Base-by-base conservation (phyloP, 768 basidiomycete species). In the Boletellus ananas region DNA sequence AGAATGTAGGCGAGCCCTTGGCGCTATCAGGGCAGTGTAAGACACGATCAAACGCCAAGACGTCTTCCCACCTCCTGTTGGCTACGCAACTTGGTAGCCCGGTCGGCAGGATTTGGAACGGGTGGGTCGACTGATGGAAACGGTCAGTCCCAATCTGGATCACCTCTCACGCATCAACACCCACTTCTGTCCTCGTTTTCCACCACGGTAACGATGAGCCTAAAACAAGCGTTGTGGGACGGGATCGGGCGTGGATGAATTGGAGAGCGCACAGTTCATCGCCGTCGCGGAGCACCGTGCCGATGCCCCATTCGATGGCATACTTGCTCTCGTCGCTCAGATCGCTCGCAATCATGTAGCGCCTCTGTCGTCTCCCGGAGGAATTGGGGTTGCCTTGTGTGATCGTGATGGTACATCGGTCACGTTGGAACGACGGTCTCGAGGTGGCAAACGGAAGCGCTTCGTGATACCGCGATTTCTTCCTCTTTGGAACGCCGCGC, bases 301-400 rank as follows among this genome's bases (percentile, higher is more conserved):
- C 95, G 47, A 98, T 94, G 10, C 90, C 92, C 96, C 95, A 99
- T 67, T 98, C 94, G 6, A 98, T 82, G 1, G 96, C 96, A 67
- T 94, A 99, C 31, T 87, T 77, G 68, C 84, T 87, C 71, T 99
- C 95, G 57, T 96, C 91, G 52, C 89, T 92, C 59, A 98, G 66
- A 77, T 99, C 96, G 62, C 93, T 96, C 6, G 94, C 89, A 18
- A 98, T 86, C 11, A 96, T 75, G 68, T 97, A 99, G 52, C 70
- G 71, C 52, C 80, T 78, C 56, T 80, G 75, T 55, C 79, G 76
- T 63, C 80, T 79, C 38, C 79, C 71, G 49, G 79, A 79, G 0
- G 71, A 73, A 0, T 66, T 79, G 1, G 93, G 91, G 50, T 90
- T 79, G 4, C 94, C 96, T 58, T 99, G 95, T 0, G 79, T 87